These are phyloP conservation scores for Penicillium digitatum DNA, from an alignment of 2,329 filamentous ascomycete genomes.

Conservation along the genomic window DNA sequence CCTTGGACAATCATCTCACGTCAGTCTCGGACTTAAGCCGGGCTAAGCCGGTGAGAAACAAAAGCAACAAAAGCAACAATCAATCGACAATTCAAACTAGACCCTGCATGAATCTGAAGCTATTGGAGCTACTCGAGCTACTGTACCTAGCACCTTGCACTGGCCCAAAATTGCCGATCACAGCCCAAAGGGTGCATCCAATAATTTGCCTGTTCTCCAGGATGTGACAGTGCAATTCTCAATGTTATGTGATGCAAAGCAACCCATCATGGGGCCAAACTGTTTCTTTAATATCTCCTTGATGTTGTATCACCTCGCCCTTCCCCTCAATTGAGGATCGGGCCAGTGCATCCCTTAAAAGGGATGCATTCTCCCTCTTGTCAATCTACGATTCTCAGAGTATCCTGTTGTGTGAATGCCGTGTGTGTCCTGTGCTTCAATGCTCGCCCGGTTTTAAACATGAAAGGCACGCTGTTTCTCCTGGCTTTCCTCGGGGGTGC, in stretches of 20 bases:
- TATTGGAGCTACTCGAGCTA: background rate
- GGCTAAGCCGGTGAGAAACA: background rate
- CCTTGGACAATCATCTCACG: slow-evolving; percentile 2
- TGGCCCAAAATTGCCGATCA: background rate
- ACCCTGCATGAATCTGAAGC: background rate
- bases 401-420: background rate
- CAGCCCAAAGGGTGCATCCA: background rate
- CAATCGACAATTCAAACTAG: background rate
- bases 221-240: background rate
- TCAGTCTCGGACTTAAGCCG: background rate
- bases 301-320: background rate
- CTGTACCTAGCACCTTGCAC: background rate
- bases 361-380: slow-evolving; percentile 2
- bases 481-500: slow-evolving; percentile 30
- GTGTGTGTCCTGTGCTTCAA: background rate
- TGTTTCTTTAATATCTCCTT: background rate
- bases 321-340: background rate
- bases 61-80: background rate
- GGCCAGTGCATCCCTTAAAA: background rate
- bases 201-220: background rate
- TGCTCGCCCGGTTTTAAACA: slow-evolving; percentile 12
- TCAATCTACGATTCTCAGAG: background rate
- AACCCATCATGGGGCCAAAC: background rate
- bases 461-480: slow-evolving; percentile 27
- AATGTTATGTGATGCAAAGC: background rate